Base-by-base conservation (phyloP, 2,329 filamentous ascomycete genomes). In the Curvularia hawaiiensis region DNA sequence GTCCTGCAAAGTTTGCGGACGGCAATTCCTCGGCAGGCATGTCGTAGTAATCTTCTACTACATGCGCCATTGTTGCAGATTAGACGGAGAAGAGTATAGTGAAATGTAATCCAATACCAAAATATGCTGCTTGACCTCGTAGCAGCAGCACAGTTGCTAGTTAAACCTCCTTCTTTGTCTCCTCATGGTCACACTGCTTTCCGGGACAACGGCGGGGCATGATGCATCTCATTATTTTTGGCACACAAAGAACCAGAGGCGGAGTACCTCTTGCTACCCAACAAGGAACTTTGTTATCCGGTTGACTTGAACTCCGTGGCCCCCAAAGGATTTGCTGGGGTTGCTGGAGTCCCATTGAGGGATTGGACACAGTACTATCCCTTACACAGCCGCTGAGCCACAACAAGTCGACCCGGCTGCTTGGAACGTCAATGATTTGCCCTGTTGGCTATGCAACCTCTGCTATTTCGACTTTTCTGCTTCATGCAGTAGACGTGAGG, bases 1-100 rank as follows among this genome's bases (percentile, higher is more conserved):
- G 61, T 28, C 60, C 59, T 35, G 66, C 67, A 54, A 70, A 68
- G 50, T 70, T 70, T 6, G 67, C 58, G 44, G 60, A 60, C 6
- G 67, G 67, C 33, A 70, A 39, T 44, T 63, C 49, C 18, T 70
- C 63, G 22, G 56, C 28, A 9, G 64, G 59, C 39, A 68, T 62
- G 44, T 70, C 66, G 35, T 68, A 68, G 50, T 70, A 67, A 26
- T 69, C 58, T 10, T 64, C 50, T 7, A 52, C 60, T 24, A 18
- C 31, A 16, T 59, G 54, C 43, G 54, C 54, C 61, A 66, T 64
- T 1, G 20, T 49, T 30, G 38, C 12, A 31, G 22, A 24, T 24
- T 24, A 24, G 22, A 24, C 22, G 22, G 22, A 12, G 22, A 18
- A 30, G 14, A 43, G 12, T 41, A 2, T 22, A n/a, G n/a, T 22